Evolutionary conservation across 2,329 filamentous ascomycete genomes (phyloP), one percentile per base, ranked within the genome.

Genomic region (Aspergillus puulaauensis): DNA sequence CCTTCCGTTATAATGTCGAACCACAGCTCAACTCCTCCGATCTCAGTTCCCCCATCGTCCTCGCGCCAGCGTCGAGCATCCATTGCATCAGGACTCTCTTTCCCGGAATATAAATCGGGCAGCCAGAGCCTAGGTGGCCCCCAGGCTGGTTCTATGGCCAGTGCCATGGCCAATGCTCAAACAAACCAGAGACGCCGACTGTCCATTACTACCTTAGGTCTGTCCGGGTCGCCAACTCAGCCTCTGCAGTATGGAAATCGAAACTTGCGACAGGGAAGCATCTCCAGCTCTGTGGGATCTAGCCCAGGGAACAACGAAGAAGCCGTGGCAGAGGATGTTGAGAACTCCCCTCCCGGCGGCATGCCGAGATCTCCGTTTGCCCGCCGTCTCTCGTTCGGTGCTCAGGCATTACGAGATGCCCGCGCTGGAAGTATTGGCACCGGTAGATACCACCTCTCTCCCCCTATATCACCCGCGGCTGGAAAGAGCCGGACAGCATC

Each of bases 321-420:
- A 33, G 73, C 74, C 4, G 69, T 77, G 21, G 66, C 88, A 60
- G 89, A 93, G 63, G 90, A 93, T 75, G 88, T 78, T 65, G 89
- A 88, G 49, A 83, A 89, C 60, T 77, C 80, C 54, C 75, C 80
- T 40, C 71, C 79, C 40, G 83, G 81, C 68, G 84, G 83, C 65
- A 82, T 83, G 15, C 87, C 90, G 35, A 83, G 80, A 53, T 90
- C 89, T 12, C 90, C 92, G 35, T 79, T 79, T 62, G 85, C 85
- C 59, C 88, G 93, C 66, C 89, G 93, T 58, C 87, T 96, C 80
- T 97, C 93, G 77, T 96, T 96, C 70, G 93, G 93, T 60, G 89
- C 89, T 60, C 86, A 91, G 73, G 90, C 90, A 64, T 81, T 92
- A 74, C 83, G 86, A 66, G 88, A 87, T 75, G 84, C 90, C 67